Base-by-base conservation (phyloP, 1,139 yeast genomes). In the Taiozyma sp. region DNA sequence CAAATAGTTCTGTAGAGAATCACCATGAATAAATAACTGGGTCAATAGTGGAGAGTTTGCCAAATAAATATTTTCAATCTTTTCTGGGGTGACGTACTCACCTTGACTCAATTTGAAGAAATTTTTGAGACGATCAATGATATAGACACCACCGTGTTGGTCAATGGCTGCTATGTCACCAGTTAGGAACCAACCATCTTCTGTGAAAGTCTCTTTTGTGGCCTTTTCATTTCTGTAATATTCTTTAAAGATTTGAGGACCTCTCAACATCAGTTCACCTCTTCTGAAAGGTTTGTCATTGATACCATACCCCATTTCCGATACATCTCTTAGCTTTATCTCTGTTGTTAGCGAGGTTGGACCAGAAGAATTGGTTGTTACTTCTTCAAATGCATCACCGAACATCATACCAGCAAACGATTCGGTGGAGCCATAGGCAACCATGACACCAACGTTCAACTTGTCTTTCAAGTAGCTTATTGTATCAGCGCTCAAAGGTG, bases 81-180 rank as follows among this genome's bases (percentile, higher is more conserved):
- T 79, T 62, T 83, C 88, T 3, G 87, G 87, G n/a, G 86, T 80
- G 47, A 83, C 76, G 64, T 81, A 83, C 64, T 83, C 88, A 54
- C 88, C 88, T 66, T 83, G 88, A 4, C 86, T 75, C 57, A 82
- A 73, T 68, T 83, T 83, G 73, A 81, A 83, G 68, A 83, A 81
- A 67, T 81, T 82, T 70, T 83, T 83, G 46, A 81, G 85, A 53
- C 88, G 71, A 61, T 82, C 88, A 58, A 82, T 73, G 52, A 82
- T 79, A 56, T 60, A 72, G 26, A 82, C 64, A 49, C 81, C 71
- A 32, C 83, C 84, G 7, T 68, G 64, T 2, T 59, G 56, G 44
- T 70, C 74, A 48, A 81, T 64, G 50, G 70, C 67, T n/a, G 82
- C 87, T 55, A 83, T 75, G 63, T 83, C 88, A 47, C 88, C 88